Percentiles rank a stretch among this genome's conserved stretches.
phyloP scores from a whole-genome alignment of 129 eudicot genomes.

The Artemisia tridentata region DNA sequence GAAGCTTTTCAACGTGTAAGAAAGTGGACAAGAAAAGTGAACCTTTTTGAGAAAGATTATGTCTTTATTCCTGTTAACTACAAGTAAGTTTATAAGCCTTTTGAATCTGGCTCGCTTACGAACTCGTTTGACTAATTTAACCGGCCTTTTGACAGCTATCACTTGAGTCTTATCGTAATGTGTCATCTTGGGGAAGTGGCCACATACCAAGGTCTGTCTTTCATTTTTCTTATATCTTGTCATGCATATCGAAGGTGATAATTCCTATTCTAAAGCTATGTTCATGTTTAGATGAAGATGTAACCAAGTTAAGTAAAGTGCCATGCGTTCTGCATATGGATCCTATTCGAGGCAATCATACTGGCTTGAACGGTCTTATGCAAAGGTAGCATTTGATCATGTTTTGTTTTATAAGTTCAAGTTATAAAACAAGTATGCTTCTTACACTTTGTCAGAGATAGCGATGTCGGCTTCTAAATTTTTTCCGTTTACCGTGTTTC shows the following conservation, averaged over 20 bases:
- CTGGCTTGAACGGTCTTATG: slow-evolving; percentile 64
- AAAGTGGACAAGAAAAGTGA: slow-evolving; percentile 94
- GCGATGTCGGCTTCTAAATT: neutral
- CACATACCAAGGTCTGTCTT: slow-evolving; percentile 48
- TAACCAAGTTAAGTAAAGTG: slow-evolving; percentile 37
- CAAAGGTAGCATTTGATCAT: slow-evolving; percentile 55
- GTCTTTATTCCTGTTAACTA: slow-evolving; percentile 89
- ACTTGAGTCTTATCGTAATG: slow-evolving; percentile 88
- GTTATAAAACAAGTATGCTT: neutral
- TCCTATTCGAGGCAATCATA: slow-evolving; percentile 79
- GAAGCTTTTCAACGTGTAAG: slow-evolving; percentile 93
- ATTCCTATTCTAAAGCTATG: no score
- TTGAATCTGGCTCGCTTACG: slow-evolving; percentile 1
- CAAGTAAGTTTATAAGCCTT: slow-evolving; percentile 50
- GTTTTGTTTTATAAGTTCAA: neutral
- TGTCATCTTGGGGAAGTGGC: slow-evolving; percentile 86
- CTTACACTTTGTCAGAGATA: no score
- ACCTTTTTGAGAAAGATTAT: slow-evolving; percentile 83
- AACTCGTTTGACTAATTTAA: no score
- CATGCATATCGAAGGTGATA: no score
- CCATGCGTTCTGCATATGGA: slow-evolving; percentile 97
- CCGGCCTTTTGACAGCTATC: slow-evolving; percentile 49
- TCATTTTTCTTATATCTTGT: slow-evolving; percentile 49
- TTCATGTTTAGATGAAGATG: slow-evolving; percentile 46
- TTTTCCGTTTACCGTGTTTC: no score